These are phyloP conservation scores for Termitomyces sp. DNA, from an alignment of 768 basidiomycete genomes.

Conservation along the genomic window DNA sequence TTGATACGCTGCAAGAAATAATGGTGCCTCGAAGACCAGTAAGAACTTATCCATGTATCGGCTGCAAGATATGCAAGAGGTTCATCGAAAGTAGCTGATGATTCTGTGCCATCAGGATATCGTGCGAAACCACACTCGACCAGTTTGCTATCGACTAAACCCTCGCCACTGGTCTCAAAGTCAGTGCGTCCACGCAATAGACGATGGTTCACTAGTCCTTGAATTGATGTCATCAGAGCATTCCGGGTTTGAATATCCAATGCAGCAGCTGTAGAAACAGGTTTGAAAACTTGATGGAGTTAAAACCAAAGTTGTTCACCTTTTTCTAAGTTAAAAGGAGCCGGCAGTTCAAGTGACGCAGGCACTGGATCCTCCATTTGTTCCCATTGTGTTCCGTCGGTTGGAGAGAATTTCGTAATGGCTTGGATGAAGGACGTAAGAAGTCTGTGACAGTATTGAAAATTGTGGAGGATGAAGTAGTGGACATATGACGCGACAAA, in stretches of 20 bases:
- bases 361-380: not conserved
- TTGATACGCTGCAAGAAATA: not conserved
- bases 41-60: not conserved
- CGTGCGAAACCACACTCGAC: not conserved
- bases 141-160: not conserved
- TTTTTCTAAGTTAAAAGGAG: not conserved
- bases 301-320: not conserved
- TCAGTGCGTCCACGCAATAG: not conserved
- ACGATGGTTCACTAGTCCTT: not conserved
- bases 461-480: not conserved
- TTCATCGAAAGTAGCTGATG: not conserved
- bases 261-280: not conserved
- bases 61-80: conserved; percentile 1
- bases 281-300: not conserved
- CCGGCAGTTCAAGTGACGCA: fast-evolving
- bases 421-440: not conserved
- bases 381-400: not conserved
- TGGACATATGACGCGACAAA: not conserved
- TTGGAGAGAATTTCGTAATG: not conserved
- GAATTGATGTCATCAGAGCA: not conserved
- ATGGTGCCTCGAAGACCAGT: not conserved
- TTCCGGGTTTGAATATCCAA: not conserved
- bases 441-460: not conserved
- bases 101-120: not conserved
- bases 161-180: not conserved